phyloP scores from a whole-genome alignment of 768 basidiomycete genomes.

The Phylloporus arenicola region DNA sequence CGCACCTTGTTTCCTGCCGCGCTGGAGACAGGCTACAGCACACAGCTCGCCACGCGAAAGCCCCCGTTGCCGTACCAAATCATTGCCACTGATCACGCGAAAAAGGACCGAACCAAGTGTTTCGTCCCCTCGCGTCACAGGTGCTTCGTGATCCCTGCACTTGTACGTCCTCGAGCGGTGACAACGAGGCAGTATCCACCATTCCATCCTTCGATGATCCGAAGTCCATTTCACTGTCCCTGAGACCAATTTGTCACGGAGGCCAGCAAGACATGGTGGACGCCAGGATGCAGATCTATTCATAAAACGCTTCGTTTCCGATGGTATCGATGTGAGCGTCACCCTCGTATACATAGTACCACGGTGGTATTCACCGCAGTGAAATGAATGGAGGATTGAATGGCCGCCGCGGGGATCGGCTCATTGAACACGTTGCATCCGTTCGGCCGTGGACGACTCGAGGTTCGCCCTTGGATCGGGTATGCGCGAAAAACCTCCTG shows the following conservation, averaged over 20 bases:
- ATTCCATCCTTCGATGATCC: neutral
- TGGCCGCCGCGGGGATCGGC: neutral
- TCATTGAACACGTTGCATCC: neutral
- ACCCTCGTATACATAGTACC: neutral
- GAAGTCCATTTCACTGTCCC: neutral
- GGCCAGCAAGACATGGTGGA: neutral
- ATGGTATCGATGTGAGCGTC: neutral
- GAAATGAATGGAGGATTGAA: neutral
- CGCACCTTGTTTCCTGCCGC: neutral
- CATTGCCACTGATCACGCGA: neutral
- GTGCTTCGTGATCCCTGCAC: neutral
- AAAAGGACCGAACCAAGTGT: neutral
- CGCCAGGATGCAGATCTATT: neutral
- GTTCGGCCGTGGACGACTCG: neutral
- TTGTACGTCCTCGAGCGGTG: neutral
- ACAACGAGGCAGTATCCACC: too few species aligned
- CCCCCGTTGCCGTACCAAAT: neutral
- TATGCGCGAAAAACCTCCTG: neutral
- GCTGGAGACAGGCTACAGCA: neutral
- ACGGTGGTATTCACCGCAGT: neutral
- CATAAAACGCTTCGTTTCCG: neutral
- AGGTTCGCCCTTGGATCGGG: neutral
- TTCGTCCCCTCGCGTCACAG: neutral
- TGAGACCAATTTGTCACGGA: neutral
- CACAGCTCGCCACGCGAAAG: neutral